These are phyloP conservation scores for Starmera dryadoides DNA, from an alignment of 805 yeast genomes.

Conservation along the genomic window DNA sequence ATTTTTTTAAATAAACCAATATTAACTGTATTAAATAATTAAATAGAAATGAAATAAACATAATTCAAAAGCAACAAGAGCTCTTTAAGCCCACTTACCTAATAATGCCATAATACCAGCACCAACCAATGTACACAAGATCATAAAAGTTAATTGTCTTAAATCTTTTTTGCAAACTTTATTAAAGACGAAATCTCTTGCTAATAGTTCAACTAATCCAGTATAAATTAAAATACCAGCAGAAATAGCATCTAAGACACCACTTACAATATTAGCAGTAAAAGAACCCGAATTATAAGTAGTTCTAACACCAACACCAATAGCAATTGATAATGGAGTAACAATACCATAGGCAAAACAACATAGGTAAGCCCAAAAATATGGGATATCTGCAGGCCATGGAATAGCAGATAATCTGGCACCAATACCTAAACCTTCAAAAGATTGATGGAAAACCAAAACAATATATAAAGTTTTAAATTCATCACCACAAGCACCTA, in stretches of 20 bases:
- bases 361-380: conserved; percentile 45
- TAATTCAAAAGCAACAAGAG: too few species aligned
- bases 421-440: conserved; percentile 77
- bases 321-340: conserved; percentile 66
- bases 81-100: conserved; percentile 71
- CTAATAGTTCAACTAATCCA: conserved; percentile 68
- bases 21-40: too few species aligned
- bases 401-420: conserved; percentile 54
- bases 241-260: conserved; percentile 63
- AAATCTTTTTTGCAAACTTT: conserved; percentile 32
- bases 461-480: conserved; percentile 59
- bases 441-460: conserved; percentile 65
- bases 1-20: too few species aligned
- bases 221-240: conserved; percentile 69
- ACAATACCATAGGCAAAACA: conserved; percentile 46
- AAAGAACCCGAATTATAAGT: conserved; percentile 48
- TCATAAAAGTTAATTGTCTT: conserved; percentile 32
- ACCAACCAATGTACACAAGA: conserved; percentile 42
- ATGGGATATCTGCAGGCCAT: conserved; percentile 38
- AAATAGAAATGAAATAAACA: conserved; percentile 25
- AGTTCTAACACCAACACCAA: conserved; percentile 68
- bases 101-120: conserved; percentile 67
- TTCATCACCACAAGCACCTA: conserved; percentile 60
- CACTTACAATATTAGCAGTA: conserved; percentile 48
- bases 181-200: conserved; percentile 58